Conservation (phyloP, 768 basidiomycete genomes). For the Mycena pura region DNA sequence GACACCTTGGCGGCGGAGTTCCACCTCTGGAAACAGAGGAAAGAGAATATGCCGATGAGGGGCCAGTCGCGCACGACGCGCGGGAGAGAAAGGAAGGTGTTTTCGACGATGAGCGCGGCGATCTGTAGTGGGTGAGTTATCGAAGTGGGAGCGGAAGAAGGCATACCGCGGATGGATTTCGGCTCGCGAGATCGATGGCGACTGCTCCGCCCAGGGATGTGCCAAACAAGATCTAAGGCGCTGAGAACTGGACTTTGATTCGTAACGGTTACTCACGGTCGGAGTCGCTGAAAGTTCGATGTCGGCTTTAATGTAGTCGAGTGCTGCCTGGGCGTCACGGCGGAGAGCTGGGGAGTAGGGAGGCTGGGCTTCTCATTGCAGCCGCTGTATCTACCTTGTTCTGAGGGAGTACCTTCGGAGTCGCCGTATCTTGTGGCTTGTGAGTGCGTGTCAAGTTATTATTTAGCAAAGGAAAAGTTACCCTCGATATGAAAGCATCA, state of each 20-base stretch:
- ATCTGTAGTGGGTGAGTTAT: constrained; percentile 41
- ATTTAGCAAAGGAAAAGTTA: background rate
- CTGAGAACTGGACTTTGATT: background rate
- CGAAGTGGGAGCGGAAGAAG: background rate
- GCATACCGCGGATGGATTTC: constrained; percentile 57
- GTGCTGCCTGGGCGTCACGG: constrained; percentile 30
- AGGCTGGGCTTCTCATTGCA: background rate
- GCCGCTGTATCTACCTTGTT: background rate
- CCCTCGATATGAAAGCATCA: constrained; percentile 33
- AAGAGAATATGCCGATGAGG: constrained; percentile 53
- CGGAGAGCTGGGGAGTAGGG: constrained; percentile 17
- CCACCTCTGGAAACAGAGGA: constrained; percentile 74
- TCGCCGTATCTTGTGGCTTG: constrained; percentile 19
- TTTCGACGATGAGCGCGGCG: constrained; percentile 69
- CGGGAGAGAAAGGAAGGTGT: constrained; percentile 73
- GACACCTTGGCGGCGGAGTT: constrained; percentile 52
- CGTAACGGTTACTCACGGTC: background rate
- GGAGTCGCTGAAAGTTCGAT: constrained; percentile 7
- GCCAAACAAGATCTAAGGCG: constrained; percentile 57
- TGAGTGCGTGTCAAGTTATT: background rate
- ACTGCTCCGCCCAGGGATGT: constrained; percentile 79
- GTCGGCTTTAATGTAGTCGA: constrained; percentile 23
- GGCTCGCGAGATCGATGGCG: constrained; percentile 70
- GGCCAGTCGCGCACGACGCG: constrained; percentile 31
- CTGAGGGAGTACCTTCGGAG: constrained; percentile 29